phyloP scores from a whole-genome alignment of 2,329 filamentous ascomycete genomes.

The Sporothrix phasma region DNA sequence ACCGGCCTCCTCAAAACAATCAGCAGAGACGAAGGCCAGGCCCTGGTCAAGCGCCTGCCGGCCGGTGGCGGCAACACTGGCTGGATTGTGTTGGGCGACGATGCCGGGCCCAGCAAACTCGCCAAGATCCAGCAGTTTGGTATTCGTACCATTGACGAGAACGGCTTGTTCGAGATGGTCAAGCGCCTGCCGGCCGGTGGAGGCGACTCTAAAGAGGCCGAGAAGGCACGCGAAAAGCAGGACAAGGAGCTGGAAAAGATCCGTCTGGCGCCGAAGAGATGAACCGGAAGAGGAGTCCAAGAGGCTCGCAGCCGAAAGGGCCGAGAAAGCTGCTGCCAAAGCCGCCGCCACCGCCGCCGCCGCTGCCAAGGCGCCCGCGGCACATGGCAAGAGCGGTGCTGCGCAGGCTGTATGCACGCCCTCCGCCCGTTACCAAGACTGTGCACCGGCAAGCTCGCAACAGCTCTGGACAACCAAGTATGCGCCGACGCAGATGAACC shows the following conservation, averaged over 20 bases:
- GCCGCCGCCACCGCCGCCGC: conserved; percentile 24
- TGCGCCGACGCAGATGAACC: conserved; percentile 70
- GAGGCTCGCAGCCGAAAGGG: conserved; percentile 43
- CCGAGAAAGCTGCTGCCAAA: conserved; percentile 41
- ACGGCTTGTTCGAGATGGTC: conserved; percentile 83
- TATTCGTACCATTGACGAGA: conserved; percentile 88
- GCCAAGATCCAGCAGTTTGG: conserved; percentile 69
- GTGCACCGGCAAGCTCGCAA: conserved; percentile 30
- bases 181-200: conserved; percentile 71
- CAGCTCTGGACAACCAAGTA: conserved; percentile 93
- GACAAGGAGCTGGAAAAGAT: conserved; percentile 77
- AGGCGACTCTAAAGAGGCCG: conserved; percentile 77
- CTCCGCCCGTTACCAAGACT: conserved; percentile 27
- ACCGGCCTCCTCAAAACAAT: conserved; percentile 77
- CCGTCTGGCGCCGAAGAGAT: conserved; percentile 73
- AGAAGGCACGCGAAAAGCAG: conserved; percentile 75
- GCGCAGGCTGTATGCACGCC: background rate
- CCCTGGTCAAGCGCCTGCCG: conserved; percentile 78
- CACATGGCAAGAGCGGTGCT: background rate
- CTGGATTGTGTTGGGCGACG: conserved; percentile 81
- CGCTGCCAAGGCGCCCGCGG: conserved; percentile 21
- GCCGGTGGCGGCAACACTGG: conserved; percentile 94
- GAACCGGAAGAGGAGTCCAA: conserved; percentile 63
- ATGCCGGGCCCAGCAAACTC: conserved; percentile 89
- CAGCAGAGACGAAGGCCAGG: conserved; percentile 73